Base-by-base conservation (phyloP, 2,329 filamentous ascomycete species). In the Chaetomium olivaceum region DNA sequence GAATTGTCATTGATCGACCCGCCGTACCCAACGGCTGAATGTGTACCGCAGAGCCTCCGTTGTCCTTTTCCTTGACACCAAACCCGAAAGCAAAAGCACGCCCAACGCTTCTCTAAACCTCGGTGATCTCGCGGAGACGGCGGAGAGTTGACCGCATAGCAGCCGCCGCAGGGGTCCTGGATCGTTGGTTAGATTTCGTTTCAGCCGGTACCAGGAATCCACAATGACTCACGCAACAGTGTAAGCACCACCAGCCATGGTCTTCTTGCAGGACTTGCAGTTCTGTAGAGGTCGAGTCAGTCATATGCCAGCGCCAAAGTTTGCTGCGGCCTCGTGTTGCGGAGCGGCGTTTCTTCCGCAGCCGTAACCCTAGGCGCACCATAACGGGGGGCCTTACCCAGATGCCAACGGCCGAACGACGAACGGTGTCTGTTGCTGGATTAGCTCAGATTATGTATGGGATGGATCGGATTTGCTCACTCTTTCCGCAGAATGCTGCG, bases 71-170 rank as follows among this genome's bases (percentile, higher is more conserved):
- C 72, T 66, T 71, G 71, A 73, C 71, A 73, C 72, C 72, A 67
- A 72, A 73, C 63, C 71, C 61, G 64, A 71, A 73, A 73, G 64
- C 66, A 64, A 71, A 73, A 69, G 60, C 68, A 71, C 63, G 70
- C 68, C 70, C 68, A 61, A 60, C 71, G 70, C 69, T 72, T 69
- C 76, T 80, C 85, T 91, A 94, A 83, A 96, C 92, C 89, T 97
- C 93, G 80, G 91, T 91, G 85, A 97, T 96, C 85, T 97, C 93
- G 81, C 93, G 91, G 85, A 97, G 87, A 89, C 93, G 91, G 85
- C 93, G 91, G 83, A 97, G 93, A 77, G 93, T 97, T 76, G 93
- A 97, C 83, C 93, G 89, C 83, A 93, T 96, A 77, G 93, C 92
- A 77, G 92, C 93, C 73, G 93, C 93, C 77, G 93, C 93, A 73